Conservation (phyloP, 179 eudicot genomes). For the Silene coronaria region DNA sequence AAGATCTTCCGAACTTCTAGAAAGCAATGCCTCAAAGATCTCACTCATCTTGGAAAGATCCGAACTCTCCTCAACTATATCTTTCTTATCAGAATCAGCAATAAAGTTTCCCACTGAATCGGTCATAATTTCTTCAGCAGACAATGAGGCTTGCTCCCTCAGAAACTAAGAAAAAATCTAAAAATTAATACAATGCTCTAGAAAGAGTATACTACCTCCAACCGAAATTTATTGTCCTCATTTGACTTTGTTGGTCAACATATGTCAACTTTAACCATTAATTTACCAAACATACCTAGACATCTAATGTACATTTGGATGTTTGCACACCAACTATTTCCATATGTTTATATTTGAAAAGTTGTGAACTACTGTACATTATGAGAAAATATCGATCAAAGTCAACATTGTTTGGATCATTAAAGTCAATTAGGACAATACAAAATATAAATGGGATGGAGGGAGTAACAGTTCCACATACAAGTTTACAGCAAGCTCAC, state of each 20-base stretch:
- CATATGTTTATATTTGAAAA: neutral
- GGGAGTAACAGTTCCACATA: neutral
- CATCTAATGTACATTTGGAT: neutral
- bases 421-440: neutral
- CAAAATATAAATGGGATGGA: neutral
- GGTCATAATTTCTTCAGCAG: conserved; percentile 58
- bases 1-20: conserved; percentile 38
- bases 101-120: conserved; percentile 49
- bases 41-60: conserved; percentile 44
- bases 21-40: conserved; percentile 41
- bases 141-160: conserved; percentile 78
- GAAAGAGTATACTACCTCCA: neutral
- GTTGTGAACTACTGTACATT: neutral
- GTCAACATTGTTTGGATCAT: neutral
- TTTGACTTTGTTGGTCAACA: neutral
- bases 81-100: conserved; percentile 48
- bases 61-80: conserved; percentile 28
- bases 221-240: neutral
- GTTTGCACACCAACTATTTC: neutral
- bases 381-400: neutral
- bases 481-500: conserved; percentile 34
- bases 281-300: no score
- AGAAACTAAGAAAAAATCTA: conserved; percentile 45
- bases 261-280: neutral
- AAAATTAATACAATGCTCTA: conserved; percentile 16